Percentiles rank a stretch among this genome's conserved stretches.
Evolutionary conservation across 129 eudicot species (phyloP).

Genomic region (Glebionis coronaria): DNA sequence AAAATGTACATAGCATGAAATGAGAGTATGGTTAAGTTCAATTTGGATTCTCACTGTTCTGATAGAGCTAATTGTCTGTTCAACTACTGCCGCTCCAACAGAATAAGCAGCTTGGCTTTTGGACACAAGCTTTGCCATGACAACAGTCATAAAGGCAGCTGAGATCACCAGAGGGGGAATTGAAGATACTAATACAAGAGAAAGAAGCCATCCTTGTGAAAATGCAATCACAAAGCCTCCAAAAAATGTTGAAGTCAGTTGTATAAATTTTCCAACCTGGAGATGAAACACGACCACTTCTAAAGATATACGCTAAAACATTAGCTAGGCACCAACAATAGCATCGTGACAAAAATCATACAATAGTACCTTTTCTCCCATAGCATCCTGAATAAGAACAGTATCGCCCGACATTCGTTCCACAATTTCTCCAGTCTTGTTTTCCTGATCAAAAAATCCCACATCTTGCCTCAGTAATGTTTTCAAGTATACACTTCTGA

Average conservation of each 20-base stretch:
- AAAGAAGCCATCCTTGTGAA: conserved; percentile 77
- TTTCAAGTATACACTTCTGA: conserved; percentile 64
- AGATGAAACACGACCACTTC: background rate
- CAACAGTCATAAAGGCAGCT: conserved; percentile 50
- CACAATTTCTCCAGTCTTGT: conserved; percentile 74
- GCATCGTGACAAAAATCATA: background rate
- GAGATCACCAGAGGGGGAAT: conserved; percentile 61
- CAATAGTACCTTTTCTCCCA: conserved; percentile 81
- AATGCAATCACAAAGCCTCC: conserved; percentile 81
- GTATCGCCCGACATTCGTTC: conserved; percentile 84
- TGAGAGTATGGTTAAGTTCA: background rate
- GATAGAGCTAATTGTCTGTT: conserved; percentile 82
- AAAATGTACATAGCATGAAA: background rate
- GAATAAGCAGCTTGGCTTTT: conserved; percentile 62
- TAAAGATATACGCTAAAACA: too few relatives aligned
- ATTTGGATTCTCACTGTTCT: conserved; percentile 51
- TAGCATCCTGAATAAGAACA: conserved; percentile 78
- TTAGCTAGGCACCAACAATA: too few relatives aligned
- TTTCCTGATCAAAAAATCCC: conserved; percentile 68
- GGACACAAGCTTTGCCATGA: conserved; percentile 47
- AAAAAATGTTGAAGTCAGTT: conserved; percentile 55
- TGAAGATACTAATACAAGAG: conserved; percentile 62
- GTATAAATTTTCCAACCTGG: conserved; percentile 75
- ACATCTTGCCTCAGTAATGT: conserved; percentile 75
- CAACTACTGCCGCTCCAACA: conserved; percentile 66